Evolutionary conservation across 257 asterid species (phyloP), one percentile per base, ranked within the genome.

Genomic region (Asclepias syriaca): DNA sequence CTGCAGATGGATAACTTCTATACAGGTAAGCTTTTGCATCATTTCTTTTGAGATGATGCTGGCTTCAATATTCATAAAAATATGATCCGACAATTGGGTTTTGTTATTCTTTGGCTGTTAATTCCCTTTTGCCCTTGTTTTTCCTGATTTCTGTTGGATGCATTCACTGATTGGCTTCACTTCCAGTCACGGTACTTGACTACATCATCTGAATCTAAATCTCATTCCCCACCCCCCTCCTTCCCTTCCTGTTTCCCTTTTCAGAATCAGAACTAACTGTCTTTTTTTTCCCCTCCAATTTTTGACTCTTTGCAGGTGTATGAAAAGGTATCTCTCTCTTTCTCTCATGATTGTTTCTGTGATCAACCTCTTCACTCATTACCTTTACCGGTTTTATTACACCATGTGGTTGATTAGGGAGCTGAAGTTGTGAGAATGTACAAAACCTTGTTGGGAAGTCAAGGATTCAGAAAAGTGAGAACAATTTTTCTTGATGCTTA

Each of bases 351-450:
- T 19, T 18, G 29, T 69, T 39, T 55, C 55, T 66, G 16, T 53
- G 22, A 19, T 22, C 60, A 24, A 45, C 24, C 21, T 65, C 22
- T 56, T 67, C 72, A 67, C 68, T 27, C 16, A 15, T 74, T 71
- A 8, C 72, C 72, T 51, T n/a, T n/a, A 24, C 27, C 27, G 49
- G 66, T 60, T 43, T 63, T 54, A 59, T 65, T 56, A 77, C 74
- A 56, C 59, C 10, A 46, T 75, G 63, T 56, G 67, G 55, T 74
- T 79, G 46, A 71, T 71, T 82, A 90, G 96, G 97, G 97, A 72
- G 96, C 97, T 74, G 97, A 90, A 78, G 97, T 90, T 66, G 96
- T 90, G 48, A 85, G 97, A 84, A 90, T 90, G 97, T 90, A 90
- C 85, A 90, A 90, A 82, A 90, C 97, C 46, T 78, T 90, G 84